A percentile compares a stretch with the other conserved stretches of the same genome.
phyloP scores from a whole-genome alignment of 495 filamentous ascomycete species.

The Letharia columbiana region DNA sequence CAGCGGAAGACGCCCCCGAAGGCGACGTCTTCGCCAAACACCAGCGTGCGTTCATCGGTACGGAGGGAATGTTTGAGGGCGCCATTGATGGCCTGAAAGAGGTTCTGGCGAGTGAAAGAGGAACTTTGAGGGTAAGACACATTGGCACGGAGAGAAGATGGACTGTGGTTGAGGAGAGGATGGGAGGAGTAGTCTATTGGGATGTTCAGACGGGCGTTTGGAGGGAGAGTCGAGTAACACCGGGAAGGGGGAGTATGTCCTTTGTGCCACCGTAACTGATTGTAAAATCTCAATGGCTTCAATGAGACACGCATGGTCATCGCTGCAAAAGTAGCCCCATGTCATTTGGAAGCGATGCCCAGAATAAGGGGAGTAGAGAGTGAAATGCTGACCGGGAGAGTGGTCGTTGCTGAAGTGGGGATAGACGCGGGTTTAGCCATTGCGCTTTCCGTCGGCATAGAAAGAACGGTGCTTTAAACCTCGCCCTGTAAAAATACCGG shows the following conservation, averaged over 20 bases:
- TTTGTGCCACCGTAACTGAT: background rate
- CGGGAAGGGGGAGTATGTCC: background rate
- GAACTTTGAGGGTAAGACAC: constrained; percentile 55
- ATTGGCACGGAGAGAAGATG: constrained; percentile 55
- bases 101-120: constrained; percentile 73
- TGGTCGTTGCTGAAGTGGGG: background rate
- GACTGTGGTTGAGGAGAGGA: constrained; percentile 69
- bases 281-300: background rate
- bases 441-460: constrained; percentile 7
- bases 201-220: constrained; percentile 61
- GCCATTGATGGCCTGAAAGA: constrained; percentile 88
- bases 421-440: constrained; percentile 4
- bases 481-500: no score
- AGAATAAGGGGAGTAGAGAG: background rate
- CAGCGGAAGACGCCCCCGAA: constrained; percentile 97
- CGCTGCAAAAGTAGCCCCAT: background rate
- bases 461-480: no score
- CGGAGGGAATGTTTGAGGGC: constrained; percentile 75
- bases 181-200: constrained; percentile 84
- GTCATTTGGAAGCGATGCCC: background rate
- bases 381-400: background rate
- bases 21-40: constrained; percentile 95
- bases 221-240: constrained; percentile 24
- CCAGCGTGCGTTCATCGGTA: constrained; percentile 72
- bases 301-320: constrained; percentile 4